Base-by-base conservation (phyloP, 345 rosid genomes). In the Cardamine chenopodiifolia region DNA sequence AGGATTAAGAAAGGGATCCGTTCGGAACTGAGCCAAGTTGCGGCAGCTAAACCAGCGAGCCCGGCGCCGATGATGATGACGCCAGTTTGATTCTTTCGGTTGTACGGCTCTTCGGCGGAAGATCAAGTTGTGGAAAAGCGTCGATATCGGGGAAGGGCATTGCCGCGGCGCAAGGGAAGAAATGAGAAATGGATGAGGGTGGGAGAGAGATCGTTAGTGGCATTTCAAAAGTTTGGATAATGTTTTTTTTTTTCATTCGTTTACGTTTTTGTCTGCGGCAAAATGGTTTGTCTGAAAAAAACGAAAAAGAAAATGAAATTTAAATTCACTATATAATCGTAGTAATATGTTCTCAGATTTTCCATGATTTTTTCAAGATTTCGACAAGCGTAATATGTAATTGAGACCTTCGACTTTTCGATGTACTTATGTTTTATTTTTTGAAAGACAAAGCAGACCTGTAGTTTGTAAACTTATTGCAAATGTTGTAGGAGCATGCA, bases 21-120 rank as follows among this genome's bases (percentile, higher is more conserved):
- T 18, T 79, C 62, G 52, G 96, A 84, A 64, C 65, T 67, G 74
- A 94, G 96, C 7, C 61, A 82, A 64, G 86, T 82, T 6, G 98
- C 96, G 17, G 98, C 95, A 26, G 98, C 97, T 7, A 94, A 86
- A 47, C 98, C 97, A 0, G 97, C 86, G 20, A 93, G 92, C 54
- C 98, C 98, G 4, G 85, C 97, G 22, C 98, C 97, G 44, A 91
- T 60, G 61, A 94, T 75, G 32, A 94, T 74, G 82, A 82, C 96
- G 0, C 86, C 85, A 0, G 87, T 73, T 10, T 78, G 77, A 13
- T 69, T 70, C 19, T 72, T 70, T 32, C n/a, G 50, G 22, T 13
- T 40, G 63, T 28, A 13, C 4, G 77, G 55, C 25, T 25, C 34
- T 58, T 42, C 40, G n/a, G 45, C 0, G 47, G 76, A 63, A 47